Base-by-base conservation (phyloP, 192 early-diverging fungal species). In the Geosiphon pyriformis region DNA sequence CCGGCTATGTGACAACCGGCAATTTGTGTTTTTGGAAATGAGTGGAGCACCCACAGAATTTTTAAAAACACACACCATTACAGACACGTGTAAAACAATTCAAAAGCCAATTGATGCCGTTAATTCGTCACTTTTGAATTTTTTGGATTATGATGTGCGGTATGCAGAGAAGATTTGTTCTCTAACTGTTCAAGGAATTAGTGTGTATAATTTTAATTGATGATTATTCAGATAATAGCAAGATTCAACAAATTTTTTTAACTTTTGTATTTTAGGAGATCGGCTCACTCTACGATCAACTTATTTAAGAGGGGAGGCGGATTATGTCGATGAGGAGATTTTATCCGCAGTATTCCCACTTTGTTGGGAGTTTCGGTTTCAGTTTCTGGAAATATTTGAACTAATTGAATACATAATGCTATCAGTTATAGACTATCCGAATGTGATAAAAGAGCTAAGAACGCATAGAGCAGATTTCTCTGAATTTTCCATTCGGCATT, bases 161-260 rank as follows among this genome's bases (percentile, higher is more conserved):
- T 66, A 52, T 32, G 64, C 26, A n/a, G 11, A 4, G 15, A 56
- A 46, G 33, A 56, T 66, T 55, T 11, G 20, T 31, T 66, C 53
- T n/a, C 22, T 66, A 22, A 66, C 52, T 0, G 52, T 66, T 66
- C 53, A 66, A 66, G 64, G 53, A 47, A 66, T 66, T 0, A 66
- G 64, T 66, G 56, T 29, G 56, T 58, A 58, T 58, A 58, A 27
- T 58, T 58, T 58, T 58, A 29, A 20, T 58, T 58, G 56, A 15
- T 58, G n/a, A 15, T 58, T 30, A 58, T 27, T 27, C 27, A 27
- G 27, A 58, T 27, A 58, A 29, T 58, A 33, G 56, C 17, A 27
- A 15, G 27, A 3, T 29, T 27, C 27, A 20, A 10, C 10, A 20
- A 52, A 20, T 22, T 52, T 52, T 46, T 52, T 52, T 10, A 27